Evolutionary conservation across 2,329 filamentous ascomycete species (phyloP).

Genomic region (Venturia carpophila): DNA sequence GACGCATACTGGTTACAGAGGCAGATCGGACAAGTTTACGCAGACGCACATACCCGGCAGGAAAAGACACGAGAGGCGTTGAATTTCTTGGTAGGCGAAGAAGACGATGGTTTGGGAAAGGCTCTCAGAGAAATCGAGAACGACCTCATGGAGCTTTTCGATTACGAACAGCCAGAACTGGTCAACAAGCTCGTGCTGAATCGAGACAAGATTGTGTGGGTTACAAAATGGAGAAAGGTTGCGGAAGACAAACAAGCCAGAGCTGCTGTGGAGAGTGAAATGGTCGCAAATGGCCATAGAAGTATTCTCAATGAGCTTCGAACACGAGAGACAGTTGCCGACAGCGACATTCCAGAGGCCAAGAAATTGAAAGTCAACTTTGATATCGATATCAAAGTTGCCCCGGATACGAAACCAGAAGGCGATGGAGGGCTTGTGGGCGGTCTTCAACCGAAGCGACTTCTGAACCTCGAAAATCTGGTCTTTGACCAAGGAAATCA

Average conservation of each 20-base stretch:
- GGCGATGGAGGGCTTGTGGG: conserved; percentile 65
- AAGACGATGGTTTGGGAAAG: conserved; percentile 72
- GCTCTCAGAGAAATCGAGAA: conserved; percentile 91
- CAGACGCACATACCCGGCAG: conserved; percentile 86
- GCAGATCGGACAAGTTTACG: conserved; percentile 79
- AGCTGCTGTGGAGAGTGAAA: conserved; percentile 75
- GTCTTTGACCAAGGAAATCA: conserved; percentile 98
- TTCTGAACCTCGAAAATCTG: conserved; percentile 91
- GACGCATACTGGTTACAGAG: conserved; percentile 97
- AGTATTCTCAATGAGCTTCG: conserved; percentile 82
- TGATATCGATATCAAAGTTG: conserved; percentile 68
- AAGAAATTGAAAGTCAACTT: conserved; percentile 69
- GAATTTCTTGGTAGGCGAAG: conserved; percentile 69
- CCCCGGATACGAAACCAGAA: conserved; percentile 45
- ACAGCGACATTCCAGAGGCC: conserved; percentile 29
- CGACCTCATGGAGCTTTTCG: conserved; percentile 95
- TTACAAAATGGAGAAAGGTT: conserved; percentile 75
- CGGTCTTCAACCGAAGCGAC: conserved; percentile 74
- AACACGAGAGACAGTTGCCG: conserved; percentile 57
- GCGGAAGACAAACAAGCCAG: conserved; percentile 69
- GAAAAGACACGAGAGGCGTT: conserved; percentile 84
- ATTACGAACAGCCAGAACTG: conserved; percentile 91
- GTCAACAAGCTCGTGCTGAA: conserved; percentile 89
- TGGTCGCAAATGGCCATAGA: conserved; percentile 79
- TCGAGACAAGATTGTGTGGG: conserved; percentile 90